Evolutionary conservation across 208 protist species (phyloP).

Genomic region (Leishmania amazonensis): DNA sequence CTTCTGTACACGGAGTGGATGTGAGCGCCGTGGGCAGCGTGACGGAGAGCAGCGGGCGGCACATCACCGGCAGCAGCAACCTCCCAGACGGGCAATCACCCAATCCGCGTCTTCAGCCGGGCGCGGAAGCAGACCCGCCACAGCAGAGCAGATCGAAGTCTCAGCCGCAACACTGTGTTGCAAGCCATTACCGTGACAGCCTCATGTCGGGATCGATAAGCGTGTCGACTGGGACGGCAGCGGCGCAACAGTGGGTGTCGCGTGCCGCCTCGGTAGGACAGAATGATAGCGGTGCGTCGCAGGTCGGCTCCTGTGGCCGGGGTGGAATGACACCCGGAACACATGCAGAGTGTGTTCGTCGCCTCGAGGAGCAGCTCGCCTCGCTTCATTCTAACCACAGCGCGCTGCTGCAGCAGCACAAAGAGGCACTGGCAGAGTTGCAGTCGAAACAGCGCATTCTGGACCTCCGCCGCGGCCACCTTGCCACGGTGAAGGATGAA

Average conservation of each 20-base stretch:
- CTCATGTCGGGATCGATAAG: not conserved
- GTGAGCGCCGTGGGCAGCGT: not conserved
- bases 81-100: conserved; percentile 23
- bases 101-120: conserved; percentile 23
- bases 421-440: conserved; percentile 46
- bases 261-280: conserved; percentile 8
- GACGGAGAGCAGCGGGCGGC: not conserved
- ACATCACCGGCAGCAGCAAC: not conserved
- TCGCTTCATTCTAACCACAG: conserved; percentile 28
- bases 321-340: conserved; percentile 4
- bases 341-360: conserved; percentile 31
- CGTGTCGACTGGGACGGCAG: conserved; percentile 9
- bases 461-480: conserved; percentile 64
- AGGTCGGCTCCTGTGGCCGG: not conserved
- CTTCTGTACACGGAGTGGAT: not conserved
- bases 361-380: conserved; percentile 35
- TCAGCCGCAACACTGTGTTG: conserved; percentile 3
- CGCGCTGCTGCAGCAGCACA: conserved; percentile 41
- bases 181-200: not conserved
- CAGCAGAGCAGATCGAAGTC: not conserved
- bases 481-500: conserved; percentile 71
- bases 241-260: conserved; percentile 19
- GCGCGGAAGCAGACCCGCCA: not conserved
- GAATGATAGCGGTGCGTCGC: not conserved
- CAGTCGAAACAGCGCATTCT: conserved; percentile 60